phyloP scores from a whole-genome alignment of 2,329 filamentous ascomycete genomes.

The Penicillium sp. region DNA sequence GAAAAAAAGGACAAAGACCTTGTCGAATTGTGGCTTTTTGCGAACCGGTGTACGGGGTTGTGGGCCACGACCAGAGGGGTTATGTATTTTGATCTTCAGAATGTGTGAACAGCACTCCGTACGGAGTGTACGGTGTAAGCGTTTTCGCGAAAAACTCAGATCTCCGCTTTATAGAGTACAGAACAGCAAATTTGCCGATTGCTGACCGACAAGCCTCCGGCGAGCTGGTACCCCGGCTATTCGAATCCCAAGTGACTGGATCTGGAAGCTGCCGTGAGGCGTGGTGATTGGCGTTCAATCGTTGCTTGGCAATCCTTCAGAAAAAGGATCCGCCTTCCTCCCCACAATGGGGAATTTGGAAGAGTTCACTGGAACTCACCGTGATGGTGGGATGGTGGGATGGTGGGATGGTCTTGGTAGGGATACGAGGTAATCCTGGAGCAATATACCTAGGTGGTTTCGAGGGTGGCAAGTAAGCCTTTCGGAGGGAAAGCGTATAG shows the following conservation, averaged over 20 bases:
- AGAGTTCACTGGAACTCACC: not conserved
- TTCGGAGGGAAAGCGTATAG: slow-evolving; percentile 1
- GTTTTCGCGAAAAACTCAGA: slow-evolving; percentile 9
- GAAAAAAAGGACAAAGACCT: not conserved
- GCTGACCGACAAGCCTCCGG: slow-evolving; percentile 11
- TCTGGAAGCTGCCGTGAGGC: not conserved
- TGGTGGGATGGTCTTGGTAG: not conserved
- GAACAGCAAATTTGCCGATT: not conserved
- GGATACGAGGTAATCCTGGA: not conserved
- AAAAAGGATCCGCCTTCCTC: slow-evolving; percentile 8
- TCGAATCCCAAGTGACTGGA: not conserved
- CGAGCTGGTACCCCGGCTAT: not conserved
- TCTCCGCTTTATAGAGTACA: not conserved
- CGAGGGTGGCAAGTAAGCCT: slow-evolving; percentile 1
- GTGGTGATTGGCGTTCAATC: slow-evolving; percentile 7
- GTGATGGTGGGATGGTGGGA: not conserved
- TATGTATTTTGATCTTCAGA: not conserved
- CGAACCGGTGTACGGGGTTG: not conserved
- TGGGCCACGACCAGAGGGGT: not conserved
- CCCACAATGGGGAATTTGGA: slow-evolving; percentile 14
- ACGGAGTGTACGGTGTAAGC: not conserved
- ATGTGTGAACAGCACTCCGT: not conserved
- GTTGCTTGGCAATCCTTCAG: slow-evolving; percentile 9
- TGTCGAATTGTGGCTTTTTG: slow-evolving; percentile 1
- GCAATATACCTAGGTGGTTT: not conserved